These are phyloP conservation scores for Cubamyces sp. DNA, from an alignment of 768 basidiomycete species.

Conservation along the genomic window DNA sequence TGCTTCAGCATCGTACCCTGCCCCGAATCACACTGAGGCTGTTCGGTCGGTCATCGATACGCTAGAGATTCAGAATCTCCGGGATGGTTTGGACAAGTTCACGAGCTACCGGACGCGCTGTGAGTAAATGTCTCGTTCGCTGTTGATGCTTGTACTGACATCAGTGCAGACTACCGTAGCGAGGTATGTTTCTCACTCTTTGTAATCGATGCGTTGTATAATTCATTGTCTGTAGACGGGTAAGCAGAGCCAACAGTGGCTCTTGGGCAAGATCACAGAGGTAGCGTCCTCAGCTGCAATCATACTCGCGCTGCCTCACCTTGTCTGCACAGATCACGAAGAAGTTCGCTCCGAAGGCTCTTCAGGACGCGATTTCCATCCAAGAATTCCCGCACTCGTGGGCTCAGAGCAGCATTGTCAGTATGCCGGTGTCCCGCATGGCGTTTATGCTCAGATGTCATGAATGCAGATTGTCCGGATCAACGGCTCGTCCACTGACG, in stretches of 20 bases:
- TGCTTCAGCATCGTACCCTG: constrained; percentile 55
- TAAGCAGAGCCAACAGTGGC: constrained; percentile 76
- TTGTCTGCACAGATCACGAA: constrained; percentile 57
- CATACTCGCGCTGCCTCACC: constrained; percentile 11
- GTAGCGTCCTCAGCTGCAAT: constrained; percentile 38
- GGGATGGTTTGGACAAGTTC: constrained; percentile 65
- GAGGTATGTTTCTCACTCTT: constrained; percentile 49
- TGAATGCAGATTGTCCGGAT: constrained; percentile 68
- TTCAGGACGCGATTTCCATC: constrained; percentile 62
- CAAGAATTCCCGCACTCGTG: constrained; percentile 79
- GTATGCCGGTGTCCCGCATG: constrained; percentile 28
- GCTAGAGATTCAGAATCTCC: constrained; percentile 67
- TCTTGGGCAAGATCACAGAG: constrained; percentile 66
- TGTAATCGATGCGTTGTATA: background rate
- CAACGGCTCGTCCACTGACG: constrained; percentile 69
- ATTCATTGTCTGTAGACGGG: constrained; percentile 58
- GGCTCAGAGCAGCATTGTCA: constrained; percentile 82
- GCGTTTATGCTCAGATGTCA: constrained; percentile 15
- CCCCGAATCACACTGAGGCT: constrained; percentile 62
- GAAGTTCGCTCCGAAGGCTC: constrained; percentile 57
- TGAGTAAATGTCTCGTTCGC: constrained; percentile 38
- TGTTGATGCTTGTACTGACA: constrained; percentile 16
- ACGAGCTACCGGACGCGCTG: constrained; percentile 75
- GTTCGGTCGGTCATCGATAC: constrained; percentile 65
- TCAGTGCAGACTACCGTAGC: constrained; percentile 66